These are phyloP conservation scores for Discostella stelligera DNA, from an alignment of 352 stramenopile species.

Conservation along the genomic window DNA sequence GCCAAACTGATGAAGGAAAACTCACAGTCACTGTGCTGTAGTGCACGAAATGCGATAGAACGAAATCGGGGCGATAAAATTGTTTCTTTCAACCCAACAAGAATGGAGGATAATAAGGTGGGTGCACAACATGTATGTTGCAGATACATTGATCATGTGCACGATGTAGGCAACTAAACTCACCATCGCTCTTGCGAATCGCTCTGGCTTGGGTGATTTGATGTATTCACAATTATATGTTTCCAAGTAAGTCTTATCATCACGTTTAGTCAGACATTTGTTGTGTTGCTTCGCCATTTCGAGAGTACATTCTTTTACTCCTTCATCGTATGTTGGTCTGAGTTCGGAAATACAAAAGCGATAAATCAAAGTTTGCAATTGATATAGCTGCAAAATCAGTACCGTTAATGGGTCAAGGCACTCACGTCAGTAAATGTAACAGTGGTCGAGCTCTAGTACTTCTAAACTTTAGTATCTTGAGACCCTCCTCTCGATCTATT, in stretches of 20 bases:
- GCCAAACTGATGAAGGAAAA: constrained; percentile 1
- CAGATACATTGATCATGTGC: neutral
- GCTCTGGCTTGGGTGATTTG: constrained; percentile 54
- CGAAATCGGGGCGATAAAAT: constrained; percentile 59
- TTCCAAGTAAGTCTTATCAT: constrained; percentile 55
- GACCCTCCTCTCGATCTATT: constrained; percentile 45
- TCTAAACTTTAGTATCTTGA: constrained; percentile 70
- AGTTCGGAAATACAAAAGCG: neutral
- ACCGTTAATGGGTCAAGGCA: neutral
- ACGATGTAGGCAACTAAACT: neutral
- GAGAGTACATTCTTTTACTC: constrained; percentile 46
- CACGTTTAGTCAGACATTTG: constrained; percentile 44
- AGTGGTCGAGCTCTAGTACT: constrained; percentile 55
- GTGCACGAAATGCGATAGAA: constrained; percentile 66
- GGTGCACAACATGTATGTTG: neutral
- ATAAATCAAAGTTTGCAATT: neutral
- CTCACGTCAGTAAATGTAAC: constrained; percentile 37
- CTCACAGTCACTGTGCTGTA: constrained; percentile 64
- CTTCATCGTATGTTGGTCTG: constrained; percentile 47
- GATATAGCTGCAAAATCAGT: neutral
- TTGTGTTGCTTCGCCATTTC: constrained; percentile 48
- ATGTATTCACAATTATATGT: constrained; percentile 60
- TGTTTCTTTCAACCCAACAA: constrained; percentile 45
- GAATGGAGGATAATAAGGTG: neutral
- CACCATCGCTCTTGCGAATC: constrained; percentile 55